Percentiles rank a stretch among this genome's conserved stretches.
These are phyloP conservation scores for Coemansia sp. DNA, from an alignment of 192 early-diverging fungal genomes.

Conservation along the genomic window DNA sequence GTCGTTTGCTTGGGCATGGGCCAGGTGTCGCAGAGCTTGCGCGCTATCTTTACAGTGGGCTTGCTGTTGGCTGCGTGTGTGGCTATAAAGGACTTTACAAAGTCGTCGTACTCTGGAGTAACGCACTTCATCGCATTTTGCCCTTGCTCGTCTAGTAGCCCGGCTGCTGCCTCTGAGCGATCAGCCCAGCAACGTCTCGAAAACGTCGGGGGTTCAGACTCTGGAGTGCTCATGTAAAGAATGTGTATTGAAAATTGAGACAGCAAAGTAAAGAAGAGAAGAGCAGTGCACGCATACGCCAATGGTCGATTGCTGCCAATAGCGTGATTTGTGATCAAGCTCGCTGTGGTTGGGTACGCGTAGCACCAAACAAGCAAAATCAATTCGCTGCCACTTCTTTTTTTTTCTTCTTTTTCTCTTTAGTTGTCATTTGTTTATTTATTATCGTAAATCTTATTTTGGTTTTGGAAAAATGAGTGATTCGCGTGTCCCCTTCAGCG, in stretches of 20 bases:
- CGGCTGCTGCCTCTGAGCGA: background rate
- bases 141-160: background rate
- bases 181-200: background rate
- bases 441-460: conserved; percentile 1
- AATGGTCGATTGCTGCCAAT: background rate
- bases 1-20: conserved; percentile 10
- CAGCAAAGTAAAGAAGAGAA: background rate
- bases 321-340: background rate
- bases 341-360: background rate
- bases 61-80: background rate
- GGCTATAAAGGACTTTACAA: conserved; percentile 34
- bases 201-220: background rate
- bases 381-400: background rate
- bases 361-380: background rate
- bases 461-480: conserved; percentile 25
- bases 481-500: conserved; percentile 37
- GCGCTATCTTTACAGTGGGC: conserved; percentile 32
- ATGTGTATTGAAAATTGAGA: background rate
- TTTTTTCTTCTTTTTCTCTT: conserved; percentile 2
- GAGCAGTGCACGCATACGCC: too few relatives aligned
- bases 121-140: conserved; percentile 31
- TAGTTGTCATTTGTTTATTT: conserved; percentile 9
- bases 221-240: background rate
- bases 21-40: conserved; percentile 37
- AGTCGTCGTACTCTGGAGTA: conserved; percentile 42